These are phyloP conservation scores for Aquanectria penicillioides DNA, from an alignment of 2,329 filamentous ascomycete species.

Conservation along the genomic window DNA sequence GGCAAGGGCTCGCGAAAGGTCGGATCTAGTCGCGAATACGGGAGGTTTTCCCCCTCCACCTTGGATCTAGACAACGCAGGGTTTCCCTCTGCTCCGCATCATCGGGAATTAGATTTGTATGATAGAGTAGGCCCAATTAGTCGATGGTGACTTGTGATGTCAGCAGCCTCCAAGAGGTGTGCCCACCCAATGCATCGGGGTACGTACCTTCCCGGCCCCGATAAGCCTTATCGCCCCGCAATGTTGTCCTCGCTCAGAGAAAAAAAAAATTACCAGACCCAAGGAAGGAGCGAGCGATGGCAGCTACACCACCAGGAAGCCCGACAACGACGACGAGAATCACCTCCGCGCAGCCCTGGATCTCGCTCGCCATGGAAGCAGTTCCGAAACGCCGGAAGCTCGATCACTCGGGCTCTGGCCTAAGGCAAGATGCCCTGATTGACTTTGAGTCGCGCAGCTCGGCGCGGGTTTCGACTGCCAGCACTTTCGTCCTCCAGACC, in stretches of 20 bases:
- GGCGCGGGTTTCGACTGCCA: slow-evolving; percentile 56
- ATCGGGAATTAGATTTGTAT: background rate
- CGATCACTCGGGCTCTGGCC: slow-evolving; percentile 49
- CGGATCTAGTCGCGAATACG: background rate
- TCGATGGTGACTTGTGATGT: slow-evolving; percentile 3
- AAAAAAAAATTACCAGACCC: slow-evolving; percentile 37
- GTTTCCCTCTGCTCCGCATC: background rate
- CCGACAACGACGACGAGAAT: slow-evolving; percentile 23
- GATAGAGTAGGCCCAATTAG: background rate
- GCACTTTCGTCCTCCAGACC: slow-evolving; percentile 67
- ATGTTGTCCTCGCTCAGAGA: background rate
- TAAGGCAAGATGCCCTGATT: slow-evolving; percentile 50
- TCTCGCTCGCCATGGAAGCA: slow-evolving; percentile 53
- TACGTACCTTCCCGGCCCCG: slow-evolving; percentile 36
- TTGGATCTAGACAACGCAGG: background rate
- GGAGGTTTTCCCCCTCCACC: background rate
- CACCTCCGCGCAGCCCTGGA: slow-evolving; percentile 16
- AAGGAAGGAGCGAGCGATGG: slow-evolving; percentile 21
- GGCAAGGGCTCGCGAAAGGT: slow-evolving; percentile 29
- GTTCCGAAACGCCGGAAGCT: slow-evolving; percentile 61
- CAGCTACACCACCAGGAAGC: slow-evolving; percentile 25
- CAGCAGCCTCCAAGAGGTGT: background rate
- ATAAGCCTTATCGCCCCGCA: slow-evolving; percentile 45
- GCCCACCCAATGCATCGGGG: background rate
- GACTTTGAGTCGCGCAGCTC: slow-evolving; percentile 53